Percentiles rank a stretch among this genome's conserved stretches.
Conservation (phyloP, 345 rosid species). For the Hirschfeldia incana region DNA sequence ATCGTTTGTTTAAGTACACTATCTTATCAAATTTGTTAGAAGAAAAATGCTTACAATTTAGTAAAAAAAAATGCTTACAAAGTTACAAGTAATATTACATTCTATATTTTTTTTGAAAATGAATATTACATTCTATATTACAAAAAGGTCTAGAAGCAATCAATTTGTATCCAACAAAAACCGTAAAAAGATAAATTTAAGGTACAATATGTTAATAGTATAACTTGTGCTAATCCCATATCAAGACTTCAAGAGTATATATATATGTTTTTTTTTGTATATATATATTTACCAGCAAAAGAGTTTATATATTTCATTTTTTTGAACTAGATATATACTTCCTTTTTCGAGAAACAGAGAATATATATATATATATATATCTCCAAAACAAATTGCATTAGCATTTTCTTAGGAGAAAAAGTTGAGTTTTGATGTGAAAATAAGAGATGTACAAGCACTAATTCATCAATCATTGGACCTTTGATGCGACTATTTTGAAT, state of each 20-base stretch:
- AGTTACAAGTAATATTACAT: too few relatives aligned
- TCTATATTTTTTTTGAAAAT: too few relatives aligned
- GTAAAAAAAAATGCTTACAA: too few relatives aligned
- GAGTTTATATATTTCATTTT: too few relatives aligned
- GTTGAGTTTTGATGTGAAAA: neutral
- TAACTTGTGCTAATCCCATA: neutral
- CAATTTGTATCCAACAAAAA: neutral
- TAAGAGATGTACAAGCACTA: neutral
- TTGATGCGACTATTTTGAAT: constrained; percentile 25
- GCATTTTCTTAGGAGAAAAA: neutral
- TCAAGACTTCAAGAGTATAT: neutral
- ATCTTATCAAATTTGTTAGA: neutral
- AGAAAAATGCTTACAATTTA: too few relatives aligned
- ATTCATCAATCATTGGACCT: constrained; percentile 25
- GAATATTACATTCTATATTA: neutral
- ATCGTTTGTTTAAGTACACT: neutral
- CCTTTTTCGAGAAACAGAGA: too few relatives aligned
- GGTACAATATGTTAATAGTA: neutral
- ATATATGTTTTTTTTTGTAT: too few relatives aligned
- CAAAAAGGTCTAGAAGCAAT: neutral
- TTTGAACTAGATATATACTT: too few relatives aligned
- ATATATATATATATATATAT: too few relatives aligned
- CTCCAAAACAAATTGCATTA: neutral
- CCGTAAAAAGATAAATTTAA: neutral
- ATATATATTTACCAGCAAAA: too few relatives aligned